Conservation (phyloP, 768 basidiomycete genomes). For the Mycena albidolilacea region DNA sequence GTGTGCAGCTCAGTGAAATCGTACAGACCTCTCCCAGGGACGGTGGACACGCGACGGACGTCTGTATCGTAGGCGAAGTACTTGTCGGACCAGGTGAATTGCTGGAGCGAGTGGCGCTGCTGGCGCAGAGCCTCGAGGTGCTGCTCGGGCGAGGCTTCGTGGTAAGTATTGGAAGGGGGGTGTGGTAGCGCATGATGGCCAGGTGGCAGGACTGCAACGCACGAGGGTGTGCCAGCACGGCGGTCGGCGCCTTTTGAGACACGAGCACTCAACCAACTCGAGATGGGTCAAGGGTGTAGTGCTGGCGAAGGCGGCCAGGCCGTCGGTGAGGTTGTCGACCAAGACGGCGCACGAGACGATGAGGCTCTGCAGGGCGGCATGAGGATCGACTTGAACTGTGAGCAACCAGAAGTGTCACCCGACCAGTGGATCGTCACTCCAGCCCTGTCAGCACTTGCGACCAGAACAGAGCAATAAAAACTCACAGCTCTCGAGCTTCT, state of each 20-base stretch:
- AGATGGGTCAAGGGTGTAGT: background rate
- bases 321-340: too few relatives aligned
- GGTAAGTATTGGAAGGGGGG: background rate
- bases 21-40: background rate
- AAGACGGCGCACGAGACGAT: too few relatives aligned
- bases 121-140: background rate
- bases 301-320: background rate
- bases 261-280: background rate
- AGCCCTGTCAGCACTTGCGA: slow-evolving; percentile 10
- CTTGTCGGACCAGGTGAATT: slow-evolving; percentile 1
- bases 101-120: slow-evolving; percentile 7
- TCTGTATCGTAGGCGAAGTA: background rate
- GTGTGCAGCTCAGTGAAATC: slow-evolving; percentile 2
- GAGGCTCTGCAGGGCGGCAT: too few relatives aligned
- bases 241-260: background rate
- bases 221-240: background rate
- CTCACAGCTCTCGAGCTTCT: slow-evolving; percentile 4
- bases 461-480: slow-evolving; percentile 3
- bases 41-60: slow-evolving; percentile 1
- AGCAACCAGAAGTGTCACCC: background rate
- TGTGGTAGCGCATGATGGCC: slow-evolving; percentile 4
- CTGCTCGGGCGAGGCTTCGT: slow-evolving; percentile 2
- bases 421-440: background rate
- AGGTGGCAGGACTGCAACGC: slow-evolving; percentile 5
- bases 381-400: background rate